Percentiles rank a stretch among this genome's conserved stretches.
phyloP scores from a whole-genome alignment of 352 stramenopile genomes.

The Globisporangium abappressorium region DNA sequence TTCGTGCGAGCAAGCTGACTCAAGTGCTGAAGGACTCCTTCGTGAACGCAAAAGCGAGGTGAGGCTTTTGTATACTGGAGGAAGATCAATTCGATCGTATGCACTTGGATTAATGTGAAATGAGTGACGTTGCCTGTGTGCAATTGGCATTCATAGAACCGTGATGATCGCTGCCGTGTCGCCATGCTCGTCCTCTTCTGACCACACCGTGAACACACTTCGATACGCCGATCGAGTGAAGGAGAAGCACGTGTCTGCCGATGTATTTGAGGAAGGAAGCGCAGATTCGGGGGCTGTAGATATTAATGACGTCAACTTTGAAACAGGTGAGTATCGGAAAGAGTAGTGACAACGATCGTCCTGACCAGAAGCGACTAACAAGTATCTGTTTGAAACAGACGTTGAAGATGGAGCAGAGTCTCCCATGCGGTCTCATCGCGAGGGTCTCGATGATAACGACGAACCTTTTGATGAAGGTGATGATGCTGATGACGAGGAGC shows the following conservation, averaged over 20 bases:
- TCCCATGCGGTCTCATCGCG: conserved; percentile 16
- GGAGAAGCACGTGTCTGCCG: conserved; percentile 86
- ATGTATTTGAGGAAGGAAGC: conserved; percentile 55
- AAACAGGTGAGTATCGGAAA: conserved; percentile 32
- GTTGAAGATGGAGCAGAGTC: conserved; percentile 26
- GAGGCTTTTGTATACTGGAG: not conserved
- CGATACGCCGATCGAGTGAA: conserved; percentile 97
- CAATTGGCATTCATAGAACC: conserved; percentile 46
- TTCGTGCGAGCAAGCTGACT: conserved; percentile 95
- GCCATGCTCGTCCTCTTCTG: conserved; percentile 89
- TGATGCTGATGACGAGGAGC: conserved; percentile 17
- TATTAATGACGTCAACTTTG: conserved; percentile 56
- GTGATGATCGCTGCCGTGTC: conserved; percentile 97
- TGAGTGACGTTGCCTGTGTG: not conserved
- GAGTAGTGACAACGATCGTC: not conserved
- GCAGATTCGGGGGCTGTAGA: conserved; percentile 34
- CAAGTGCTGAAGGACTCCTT: conserved; percentile 99
- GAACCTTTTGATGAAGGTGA: conserved; percentile 22
- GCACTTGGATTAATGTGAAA: not conserved
- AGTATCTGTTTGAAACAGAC: conserved; percentile 20
- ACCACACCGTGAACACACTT: conserved; percentile 97
- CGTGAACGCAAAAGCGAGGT: conserved; percentile 90
- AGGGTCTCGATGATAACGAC: conserved; percentile 26
- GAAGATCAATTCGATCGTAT: not conserved
- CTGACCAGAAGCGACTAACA: not conserved